Conservation (phyloP, 1,284 basidiomycete species). For the Papiliotrema fonsecae region DNA sequence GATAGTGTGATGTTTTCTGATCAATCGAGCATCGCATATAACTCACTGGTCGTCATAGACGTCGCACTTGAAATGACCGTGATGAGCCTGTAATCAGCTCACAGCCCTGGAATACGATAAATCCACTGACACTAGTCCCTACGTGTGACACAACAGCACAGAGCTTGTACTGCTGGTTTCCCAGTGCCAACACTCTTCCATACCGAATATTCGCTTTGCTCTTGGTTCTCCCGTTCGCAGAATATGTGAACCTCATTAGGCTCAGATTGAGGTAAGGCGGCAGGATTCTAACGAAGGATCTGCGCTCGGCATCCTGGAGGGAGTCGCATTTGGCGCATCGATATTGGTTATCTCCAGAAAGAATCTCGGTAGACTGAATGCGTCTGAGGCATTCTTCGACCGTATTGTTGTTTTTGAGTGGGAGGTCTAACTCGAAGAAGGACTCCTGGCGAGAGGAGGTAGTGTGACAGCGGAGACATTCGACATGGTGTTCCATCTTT, state of each 20-base stretch:
- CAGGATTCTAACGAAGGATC: slow-evolving; percentile 61
- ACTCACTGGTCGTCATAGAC: slow-evolving; percentile 71
- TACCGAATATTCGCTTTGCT: slow-evolving; percentile 71
- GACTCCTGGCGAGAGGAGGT: slow-evolving; percentile 10
- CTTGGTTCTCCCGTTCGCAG: slow-evolving; percentile 62
- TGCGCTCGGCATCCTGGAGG: slow-evolving; percentile 70
- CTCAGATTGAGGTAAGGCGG: slow-evolving; percentile 83
- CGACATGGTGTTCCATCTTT: slow-evolving; percentile 68
- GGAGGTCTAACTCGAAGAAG: slow-evolving; percentile 83
- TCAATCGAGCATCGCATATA: too few species aligned
- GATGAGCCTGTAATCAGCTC: slow-evolving; percentile 62
- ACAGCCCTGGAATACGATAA: background rate
- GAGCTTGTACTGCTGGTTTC: slow-evolving; percentile 61
- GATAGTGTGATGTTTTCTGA: background rate
- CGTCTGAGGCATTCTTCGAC: slow-evolving; percentile 65
- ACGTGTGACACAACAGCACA: slow-evolving; percentile 78
- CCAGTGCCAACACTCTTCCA: slow-evolving; percentile 62
- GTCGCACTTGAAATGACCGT: slow-evolving; percentile 87
- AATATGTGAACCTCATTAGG: slow-evolving; percentile 67
- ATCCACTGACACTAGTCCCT: slow-evolving; percentile 54
- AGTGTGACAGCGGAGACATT: slow-evolving; percentile 64
- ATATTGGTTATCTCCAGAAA: slow-evolving; percentile 83
- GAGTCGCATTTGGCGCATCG: slow-evolving; percentile 65
- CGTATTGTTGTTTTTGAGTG: slow-evolving; percentile 65
- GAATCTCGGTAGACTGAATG: slow-evolving; percentile 61